Percentiles rank a stretch among this genome's conserved stretches.
Conservation (phyloP, 352 stramenopile species). For the Hyaloperonospora brassicae region DNA sequence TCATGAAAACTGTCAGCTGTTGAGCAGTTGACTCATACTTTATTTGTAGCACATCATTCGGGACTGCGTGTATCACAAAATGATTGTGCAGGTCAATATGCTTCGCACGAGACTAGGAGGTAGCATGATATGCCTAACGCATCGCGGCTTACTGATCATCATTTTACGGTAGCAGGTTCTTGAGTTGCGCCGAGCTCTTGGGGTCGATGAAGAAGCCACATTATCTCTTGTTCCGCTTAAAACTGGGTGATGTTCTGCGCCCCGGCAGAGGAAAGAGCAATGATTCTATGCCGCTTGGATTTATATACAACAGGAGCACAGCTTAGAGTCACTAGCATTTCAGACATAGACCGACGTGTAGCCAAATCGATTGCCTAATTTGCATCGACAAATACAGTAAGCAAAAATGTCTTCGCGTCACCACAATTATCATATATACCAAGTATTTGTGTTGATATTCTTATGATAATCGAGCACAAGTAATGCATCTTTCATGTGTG, state of each 20-base stretch:
- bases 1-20: too few relatives aligned
- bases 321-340: background rate
- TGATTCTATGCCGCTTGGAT: background rate
- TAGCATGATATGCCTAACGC: background rate
- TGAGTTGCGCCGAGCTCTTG: background rate
- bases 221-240: background rate
- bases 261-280: background rate
- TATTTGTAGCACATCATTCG: too few relatives aligned
- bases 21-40: too few relatives aligned
- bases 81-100: background rate
- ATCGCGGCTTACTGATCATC: background rate
- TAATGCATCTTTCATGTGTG: background rate
- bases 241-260: background rate
- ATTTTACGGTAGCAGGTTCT: background rate
- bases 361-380: background rate
- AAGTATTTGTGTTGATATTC: too few relatives aligned
- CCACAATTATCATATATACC: background rate
- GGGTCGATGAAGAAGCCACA: background rate
- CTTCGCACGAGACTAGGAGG: background rate
- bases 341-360: background rate
- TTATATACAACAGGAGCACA: background rate
- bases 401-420: background rate
- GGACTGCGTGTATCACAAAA: too few relatives aligned
- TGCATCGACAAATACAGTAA: background rate
- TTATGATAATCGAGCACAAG: background rate